phyloP scores from a whole-genome alignment of 1,284 basidiomycete species.

The Boletellus deceptivus region DNA sequence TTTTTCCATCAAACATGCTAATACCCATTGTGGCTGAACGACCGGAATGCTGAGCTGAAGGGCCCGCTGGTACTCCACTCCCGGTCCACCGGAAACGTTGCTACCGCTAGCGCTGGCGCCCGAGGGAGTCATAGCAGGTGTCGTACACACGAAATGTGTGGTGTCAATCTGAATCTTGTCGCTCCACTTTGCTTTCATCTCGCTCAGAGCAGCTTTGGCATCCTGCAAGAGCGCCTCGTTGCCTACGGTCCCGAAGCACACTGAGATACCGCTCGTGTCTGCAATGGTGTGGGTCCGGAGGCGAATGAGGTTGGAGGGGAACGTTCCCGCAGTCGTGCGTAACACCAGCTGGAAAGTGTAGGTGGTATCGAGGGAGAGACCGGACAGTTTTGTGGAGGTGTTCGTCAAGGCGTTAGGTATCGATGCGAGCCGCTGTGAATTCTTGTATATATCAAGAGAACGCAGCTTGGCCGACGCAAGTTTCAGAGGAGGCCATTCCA shows the following conservation, averaged over 20 bases:
- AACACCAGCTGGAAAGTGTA: constrained; percentile 92
- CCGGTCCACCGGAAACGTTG: constrained; percentile 50
- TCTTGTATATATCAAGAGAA: constrained; percentile 88
- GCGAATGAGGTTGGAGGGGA: constrained; percentile 76
- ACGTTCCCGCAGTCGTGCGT: constrained; percentile 87
- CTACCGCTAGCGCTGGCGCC: constrained; percentile 56
- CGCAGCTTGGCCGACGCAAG: constrained; percentile 84
- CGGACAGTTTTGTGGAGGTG: constrained; percentile 87
- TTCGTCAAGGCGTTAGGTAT: constrained; percentile 81
- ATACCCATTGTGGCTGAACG: constrained; percentile 87
- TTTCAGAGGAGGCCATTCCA: constrained; percentile 88
- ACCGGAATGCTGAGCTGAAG: constrained; percentile 87
- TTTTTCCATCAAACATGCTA: constrained; percentile 80
- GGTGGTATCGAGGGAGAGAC: constrained; percentile 83
- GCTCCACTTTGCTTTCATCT: constrained; percentile 84
- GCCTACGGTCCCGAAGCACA: constrained; percentile 87
- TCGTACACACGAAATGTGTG: constrained; percentile 94
- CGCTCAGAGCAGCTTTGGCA: constrained; percentile 70
- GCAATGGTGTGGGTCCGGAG: constrained; percentile 90
- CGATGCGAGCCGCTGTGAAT: constrained; percentile 81
- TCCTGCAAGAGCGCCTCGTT: constrained; percentile 75
- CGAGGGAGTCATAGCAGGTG: constrained; percentile 64
- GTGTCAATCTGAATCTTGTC: constrained; percentile 95
- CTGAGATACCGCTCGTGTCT: constrained; percentile 89
- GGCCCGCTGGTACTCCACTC: constrained; percentile 88